Conservation (phyloP, 176 grass and related monocot species). For the Cenchrus purpureus region DNA sequence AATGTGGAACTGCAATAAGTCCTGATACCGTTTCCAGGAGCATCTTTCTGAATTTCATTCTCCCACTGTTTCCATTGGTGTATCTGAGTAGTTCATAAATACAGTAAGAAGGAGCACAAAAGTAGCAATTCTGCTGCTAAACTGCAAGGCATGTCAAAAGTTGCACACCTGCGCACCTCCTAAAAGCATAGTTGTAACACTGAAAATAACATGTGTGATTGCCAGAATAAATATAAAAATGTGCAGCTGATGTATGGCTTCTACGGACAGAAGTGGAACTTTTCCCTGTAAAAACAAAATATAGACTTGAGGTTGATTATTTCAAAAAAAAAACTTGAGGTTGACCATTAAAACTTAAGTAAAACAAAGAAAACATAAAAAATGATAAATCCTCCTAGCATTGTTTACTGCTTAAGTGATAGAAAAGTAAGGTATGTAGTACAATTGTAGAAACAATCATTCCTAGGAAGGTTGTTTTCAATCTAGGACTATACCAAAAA, state of each 20-base stretch:
- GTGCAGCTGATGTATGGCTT: conserved; percentile 89
- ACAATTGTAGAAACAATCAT: background rate
- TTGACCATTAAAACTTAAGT: background rate
- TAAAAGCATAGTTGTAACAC: conserved; percentile 80
- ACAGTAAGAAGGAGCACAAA: conserved; percentile 6
- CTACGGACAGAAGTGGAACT: conserved; percentile 78
- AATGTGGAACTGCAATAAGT: conserved; percentile 10
- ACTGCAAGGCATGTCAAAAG: background rate
- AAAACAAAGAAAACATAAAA: conserved; percentile 1
- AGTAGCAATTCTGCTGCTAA: background rate
- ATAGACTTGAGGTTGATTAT: background rate
- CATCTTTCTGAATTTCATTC: conserved; percentile 68
- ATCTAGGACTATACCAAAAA: background rate
- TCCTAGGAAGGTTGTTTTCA: background rate
- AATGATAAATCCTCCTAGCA: background rate
- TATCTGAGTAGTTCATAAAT: conserved; percentile 63
- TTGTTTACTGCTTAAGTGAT: background rate
- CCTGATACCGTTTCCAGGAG: conserved; percentile 59
- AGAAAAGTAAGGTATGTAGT: background rate
- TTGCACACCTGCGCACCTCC: conserved; percentile 76
- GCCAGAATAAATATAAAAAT: conserved; percentile 97
- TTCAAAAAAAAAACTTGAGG: background rate
- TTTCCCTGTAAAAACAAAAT: conserved; percentile 60
- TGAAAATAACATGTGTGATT: conserved; percentile 81
- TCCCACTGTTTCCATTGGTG: conserved; percentile 88